Evolutionary conservation across 1,284 basidiomycete species (phyloP).

Genomic region (Rhodofomes roseus): DNA sequence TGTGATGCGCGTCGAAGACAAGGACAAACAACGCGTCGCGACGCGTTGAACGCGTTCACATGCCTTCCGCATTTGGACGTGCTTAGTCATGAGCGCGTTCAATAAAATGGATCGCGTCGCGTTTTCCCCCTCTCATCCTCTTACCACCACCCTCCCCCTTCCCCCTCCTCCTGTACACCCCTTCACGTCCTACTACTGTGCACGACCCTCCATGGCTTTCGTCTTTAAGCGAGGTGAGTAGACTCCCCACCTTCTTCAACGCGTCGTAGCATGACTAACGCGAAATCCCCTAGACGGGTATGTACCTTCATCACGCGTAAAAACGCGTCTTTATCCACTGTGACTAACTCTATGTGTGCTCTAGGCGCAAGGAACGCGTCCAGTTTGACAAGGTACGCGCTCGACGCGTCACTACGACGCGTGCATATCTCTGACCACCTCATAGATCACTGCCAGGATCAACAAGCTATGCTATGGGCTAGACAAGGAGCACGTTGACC

Average conservation of each 20-base stretch:
- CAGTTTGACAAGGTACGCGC: conserved; percentile 79
- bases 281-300: conserved; percentile 53
- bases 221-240: conserved; percentile 74
- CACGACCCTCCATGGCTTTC: conserved; percentile 47
- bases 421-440: conserved; percentile 13
- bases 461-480: conserved; percentile 97
- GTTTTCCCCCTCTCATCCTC: conserved; percentile 22
- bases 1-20: background rate
- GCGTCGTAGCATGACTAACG: conserved; percentile 3
- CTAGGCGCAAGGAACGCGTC: conserved; percentile 79
- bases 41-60: conserved; percentile 17
- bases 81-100: conserved; percentile 26
- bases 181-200: conserved; percentile 1
- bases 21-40: conserved; percentile 9
- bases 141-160: conserved; percentile 28
- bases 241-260: background rate
- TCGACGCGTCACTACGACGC: conserved; percentile 7
- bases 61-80: background rate
- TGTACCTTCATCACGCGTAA: conserved; percentile 33
- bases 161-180: conserved; percentile 7
- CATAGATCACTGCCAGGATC: conserved; percentile 85
- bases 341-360: conserved; percentile 17
- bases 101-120: conserved; percentile 27
- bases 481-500: conserved; percentile 90
- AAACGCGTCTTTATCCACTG: conserved; percentile 9